Evolutionary conservation across 169 alveolate genomes (phyloP).

Genomic region (Cryptosporidium xiaoi): DNA sequence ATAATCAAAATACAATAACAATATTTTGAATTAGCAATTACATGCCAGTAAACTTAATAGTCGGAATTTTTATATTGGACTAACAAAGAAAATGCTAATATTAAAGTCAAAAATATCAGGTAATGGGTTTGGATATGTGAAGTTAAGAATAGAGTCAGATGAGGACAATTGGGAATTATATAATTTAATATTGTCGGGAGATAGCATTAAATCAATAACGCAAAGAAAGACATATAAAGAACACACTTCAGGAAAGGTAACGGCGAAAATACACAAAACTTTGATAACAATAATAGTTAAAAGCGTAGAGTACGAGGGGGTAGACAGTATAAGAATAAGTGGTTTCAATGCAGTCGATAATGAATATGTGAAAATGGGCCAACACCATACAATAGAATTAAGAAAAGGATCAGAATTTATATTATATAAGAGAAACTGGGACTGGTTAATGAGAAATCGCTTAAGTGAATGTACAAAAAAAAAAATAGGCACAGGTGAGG

Average conservation of each 20-base stretch:
- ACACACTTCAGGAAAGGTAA: constrained; percentile 13
- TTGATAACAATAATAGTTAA: constrained; percentile 55
- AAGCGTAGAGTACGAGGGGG: constrained; percentile 16
- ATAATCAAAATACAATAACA: too few species aligned
- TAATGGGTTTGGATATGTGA: constrained; percentile 65
- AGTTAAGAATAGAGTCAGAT: constrained; percentile 23
- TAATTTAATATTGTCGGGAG: constrained; percentile 58
- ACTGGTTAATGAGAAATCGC: constrained; percentile 45
- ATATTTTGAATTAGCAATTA: too few species aligned
- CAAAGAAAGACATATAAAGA: constrained; percentile 55
- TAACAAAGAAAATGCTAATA: constrained; percentile 7
- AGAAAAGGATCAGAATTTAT: constrained; percentile 44
- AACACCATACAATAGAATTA: constrained; percentile 66
- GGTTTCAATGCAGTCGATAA: constrained; percentile 70
- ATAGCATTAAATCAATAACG: constrained; percentile 51
- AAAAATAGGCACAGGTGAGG: constrained; percentile 19
- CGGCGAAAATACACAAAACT: constrained; percentile 29
- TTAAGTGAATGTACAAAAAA: constrained; percentile 26
- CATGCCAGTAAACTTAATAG: too few species aligned
- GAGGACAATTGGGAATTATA: constrained; percentile 67
- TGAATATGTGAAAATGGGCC: constrained; percentile 57
- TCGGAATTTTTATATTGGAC: neutral
- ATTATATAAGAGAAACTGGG: constrained; percentile 60
- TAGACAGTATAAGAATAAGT: constrained; percentile 26
- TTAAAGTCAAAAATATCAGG: constrained; percentile 30